phyloP scores from a whole-genome alignment of 495 filamentous ascomycete species.

The Tuber indicum region DNA sequence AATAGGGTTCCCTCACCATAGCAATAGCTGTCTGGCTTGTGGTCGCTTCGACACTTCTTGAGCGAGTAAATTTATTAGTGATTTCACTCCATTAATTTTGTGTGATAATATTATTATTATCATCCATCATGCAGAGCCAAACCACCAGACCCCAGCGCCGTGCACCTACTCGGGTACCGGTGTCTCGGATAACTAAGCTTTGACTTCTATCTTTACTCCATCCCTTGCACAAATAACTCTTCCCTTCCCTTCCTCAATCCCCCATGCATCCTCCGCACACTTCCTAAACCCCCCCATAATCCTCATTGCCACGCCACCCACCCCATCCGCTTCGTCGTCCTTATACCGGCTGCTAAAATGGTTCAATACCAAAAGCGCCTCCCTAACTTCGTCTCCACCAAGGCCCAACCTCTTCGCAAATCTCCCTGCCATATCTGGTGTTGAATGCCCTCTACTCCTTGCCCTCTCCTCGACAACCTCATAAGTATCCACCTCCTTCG shows the following conservation, averaged over 20 bases:
- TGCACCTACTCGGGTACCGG: background rate
- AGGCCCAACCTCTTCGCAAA: conserved; percentile 27
- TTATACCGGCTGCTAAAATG: conserved; percentile 38
- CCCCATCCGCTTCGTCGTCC: conserved; percentile 32
- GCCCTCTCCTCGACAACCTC: conserved; percentile 16
- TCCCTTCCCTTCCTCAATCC: background rate
- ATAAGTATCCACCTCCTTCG: conserved; percentile 30
- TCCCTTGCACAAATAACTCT: conserved; percentile 35
- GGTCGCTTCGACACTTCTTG: background rate
- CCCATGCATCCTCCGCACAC: conserved; percentile 33
- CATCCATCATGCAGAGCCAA: background rate
- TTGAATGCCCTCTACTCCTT: conserved; percentile 32
- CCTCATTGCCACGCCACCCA: conserved; percentile 18
- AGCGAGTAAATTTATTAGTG: background rate
- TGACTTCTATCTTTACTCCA: conserved; percentile 29
- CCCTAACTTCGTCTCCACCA: conserved; percentile 5
- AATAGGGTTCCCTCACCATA: no score
- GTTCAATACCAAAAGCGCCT: conserved; percentile 28
- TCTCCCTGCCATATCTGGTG: conserved; percentile 37
- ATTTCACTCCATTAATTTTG: background rate
- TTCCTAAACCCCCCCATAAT: conserved; percentile 22
- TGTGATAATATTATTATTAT: background rate
- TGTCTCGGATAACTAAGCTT: conserved; percentile 1
- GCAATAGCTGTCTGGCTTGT: background rate
- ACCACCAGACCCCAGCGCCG: background rate